Conservation (phyloP, 129 eudicot genomes). For the Chrysanthemum lavandulifolium region DNA sequence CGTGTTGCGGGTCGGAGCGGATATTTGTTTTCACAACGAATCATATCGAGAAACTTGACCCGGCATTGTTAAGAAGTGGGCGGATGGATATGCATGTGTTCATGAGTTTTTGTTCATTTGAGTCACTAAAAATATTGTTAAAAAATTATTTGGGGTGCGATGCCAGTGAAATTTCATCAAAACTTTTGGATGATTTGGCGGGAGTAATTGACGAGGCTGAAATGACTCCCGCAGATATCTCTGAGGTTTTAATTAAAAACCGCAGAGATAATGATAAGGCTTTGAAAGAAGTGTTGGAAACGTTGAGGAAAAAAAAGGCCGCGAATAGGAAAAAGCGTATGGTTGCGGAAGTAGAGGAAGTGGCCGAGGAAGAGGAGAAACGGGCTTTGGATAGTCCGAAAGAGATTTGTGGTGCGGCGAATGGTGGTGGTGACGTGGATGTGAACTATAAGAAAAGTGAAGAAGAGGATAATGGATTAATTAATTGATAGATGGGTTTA, state of each 20-base stretch:
- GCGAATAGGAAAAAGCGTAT: constrained; percentile 9
- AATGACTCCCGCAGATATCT: constrained; percentile 97
- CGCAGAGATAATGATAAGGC: constrained; percentile 67
- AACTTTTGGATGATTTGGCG: constrained; percentile 36
- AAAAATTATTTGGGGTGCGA: constrained; percentile 71
- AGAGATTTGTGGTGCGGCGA: constrained; percentile 36
- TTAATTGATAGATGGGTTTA: constrained; percentile 5
- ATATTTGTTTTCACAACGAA: constrained; percentile 95
- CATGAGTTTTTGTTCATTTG: constrained; percentile 70
- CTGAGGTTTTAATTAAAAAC: constrained; percentile 83
- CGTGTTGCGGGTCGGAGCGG: constrained; percentile 92
- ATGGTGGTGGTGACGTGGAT: constrained; percentile 36
- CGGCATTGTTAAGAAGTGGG: constrained; percentile 90
- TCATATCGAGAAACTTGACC: constrained; percentile 87
- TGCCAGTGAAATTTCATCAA: constrained; percentile 43
- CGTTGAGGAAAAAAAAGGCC: constrained; percentile 38
- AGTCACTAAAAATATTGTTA: constrained; percentile 59
- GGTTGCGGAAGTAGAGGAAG: constrained; percentile 23
- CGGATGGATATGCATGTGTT: constrained; percentile 95
- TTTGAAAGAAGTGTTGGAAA: constrained; percentile 54
- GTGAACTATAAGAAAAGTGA: constrained; percentile 23
- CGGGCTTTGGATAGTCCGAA: constrained; percentile 73
- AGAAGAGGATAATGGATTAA: constrained; percentile 36
- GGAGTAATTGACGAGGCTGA: constrained; percentile 55
- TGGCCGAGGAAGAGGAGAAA: constrained; percentile 77